Evolutionary conservation across 2,329 filamentous ascomycete genomes (phyloP).

Genomic region (Colletotrichum orbiculare): DNA sequence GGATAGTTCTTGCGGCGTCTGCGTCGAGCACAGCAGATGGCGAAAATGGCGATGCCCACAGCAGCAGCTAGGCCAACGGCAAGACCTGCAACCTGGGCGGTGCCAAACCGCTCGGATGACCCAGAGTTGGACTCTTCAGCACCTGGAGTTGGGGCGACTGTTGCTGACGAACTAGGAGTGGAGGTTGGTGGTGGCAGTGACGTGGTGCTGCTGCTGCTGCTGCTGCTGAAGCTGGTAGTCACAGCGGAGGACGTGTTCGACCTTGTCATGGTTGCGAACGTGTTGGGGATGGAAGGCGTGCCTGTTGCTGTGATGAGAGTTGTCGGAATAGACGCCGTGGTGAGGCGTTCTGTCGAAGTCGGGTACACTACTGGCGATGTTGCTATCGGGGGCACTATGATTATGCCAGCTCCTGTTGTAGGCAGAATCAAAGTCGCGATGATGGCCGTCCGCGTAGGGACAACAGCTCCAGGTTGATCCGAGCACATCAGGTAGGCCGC

Average conservation of each 20-base stretch:
- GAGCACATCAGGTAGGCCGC: constrained; percentile 70
- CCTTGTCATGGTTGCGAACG: constrained; percentile 34
- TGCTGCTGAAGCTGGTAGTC: constrained; percentile 28
- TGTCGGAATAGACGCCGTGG: constrained; percentile 29
- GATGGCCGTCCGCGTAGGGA: constrained; percentile 68
- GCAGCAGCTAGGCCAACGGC: constrained; percentile 35
- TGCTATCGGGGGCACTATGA: constrained; percentile 41
- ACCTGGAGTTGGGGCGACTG: constrained; percentile 22
- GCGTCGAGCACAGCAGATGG: constrained; percentile 58
- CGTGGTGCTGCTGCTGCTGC: constrained; percentile 23
- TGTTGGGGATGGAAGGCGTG: constrained; percentile 11
- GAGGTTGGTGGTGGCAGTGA: constrained; percentile 23
- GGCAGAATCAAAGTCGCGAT: constrained; percentile 65
- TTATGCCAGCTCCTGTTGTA: constrained; percentile 49
- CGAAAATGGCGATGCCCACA: constrained; percentile 55
- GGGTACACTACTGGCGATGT: constrained; percentile 20
- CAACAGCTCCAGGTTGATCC: constrained; percentile 58
- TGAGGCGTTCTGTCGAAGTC: constrained; percentile 25
- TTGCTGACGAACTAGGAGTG: constrained; percentile 17
- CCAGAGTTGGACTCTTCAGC: constrained; percentile 26
- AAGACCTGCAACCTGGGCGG: constrained; percentile 33
- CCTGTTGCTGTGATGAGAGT: constrained; percentile 27
- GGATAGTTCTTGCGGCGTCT: constrained; percentile 54
- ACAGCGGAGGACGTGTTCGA: constrained; percentile 4
- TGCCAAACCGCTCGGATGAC: constrained; percentile 26